Evolutionary conservation across 768 basidiomycete genomes (phyloP), one percentile per base, ranked within the genome.

Genomic region (Pleurotus djamor): DNA sequence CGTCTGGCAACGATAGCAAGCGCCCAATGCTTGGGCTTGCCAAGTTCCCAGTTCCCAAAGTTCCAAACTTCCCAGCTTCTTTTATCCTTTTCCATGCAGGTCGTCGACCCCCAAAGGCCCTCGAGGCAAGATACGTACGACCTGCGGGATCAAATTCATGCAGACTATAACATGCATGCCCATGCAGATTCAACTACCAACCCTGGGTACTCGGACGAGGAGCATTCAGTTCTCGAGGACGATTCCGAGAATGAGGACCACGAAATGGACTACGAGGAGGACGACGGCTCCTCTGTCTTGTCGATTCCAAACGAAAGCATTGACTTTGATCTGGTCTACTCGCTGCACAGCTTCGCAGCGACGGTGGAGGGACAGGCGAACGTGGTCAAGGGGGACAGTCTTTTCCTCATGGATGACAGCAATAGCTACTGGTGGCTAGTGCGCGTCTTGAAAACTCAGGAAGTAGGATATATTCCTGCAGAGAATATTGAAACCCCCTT

Each of bases 381-480:
- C 64, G 97, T 99, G 64, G 93, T 97, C 72, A 98, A 98, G 74
- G 97, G 97, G 28, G 96, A 99, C 79, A 92, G 92, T 62, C 82
- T 99, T 48, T 89, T 94, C 69, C 80, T 99, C 47, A 94, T 98
- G 84, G 97, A 99, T 76, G 97, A 99, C 72, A 94, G 89, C 59
- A 98, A 99, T 73, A 94, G 92, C 74, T 99, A 99, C 76, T 98
- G 97, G 97, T 98, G 97, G 97, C 91, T 98, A 52, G 96, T 99
- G 6, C 86, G 95, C 49, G 97, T 99, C 7, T 87, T 99, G 63
- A 98, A 98, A 77, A 98, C 96, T 6, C 95, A 98, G 73, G 95
- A 97, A 67, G 94, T 99, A 13, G 97, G 97, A 0, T 99, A 99
- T 72, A 98, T 99, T 52, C 97, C 97, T 14, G 97, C 97, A 0